Percentiles rank a stretch among this genome's conserved stretches.
Conservation (phyloP, 2,329 filamentous ascomycete species). For the Fusarium succisae region DNA sequence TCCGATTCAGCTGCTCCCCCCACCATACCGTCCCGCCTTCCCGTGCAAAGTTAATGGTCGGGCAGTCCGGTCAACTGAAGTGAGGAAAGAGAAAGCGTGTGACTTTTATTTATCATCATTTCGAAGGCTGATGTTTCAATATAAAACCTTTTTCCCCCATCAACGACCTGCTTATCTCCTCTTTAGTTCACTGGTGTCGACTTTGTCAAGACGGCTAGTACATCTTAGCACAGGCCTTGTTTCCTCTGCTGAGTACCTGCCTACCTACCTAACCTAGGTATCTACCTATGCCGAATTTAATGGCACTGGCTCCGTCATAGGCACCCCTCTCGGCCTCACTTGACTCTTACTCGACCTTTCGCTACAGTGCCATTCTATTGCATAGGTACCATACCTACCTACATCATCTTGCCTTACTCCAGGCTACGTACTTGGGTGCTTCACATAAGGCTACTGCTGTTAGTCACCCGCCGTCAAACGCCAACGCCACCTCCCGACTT, state of each 20-base stretch:
- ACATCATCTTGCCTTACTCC: background rate
- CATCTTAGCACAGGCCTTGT: background rate
- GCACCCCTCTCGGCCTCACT: conserved; percentile 34
- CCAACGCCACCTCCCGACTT: conserved; percentile 31
- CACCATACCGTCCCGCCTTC: conserved; percentile 30
- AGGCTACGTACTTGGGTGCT: conserved; percentile 8
- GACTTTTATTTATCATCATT: conserved; percentile 23
- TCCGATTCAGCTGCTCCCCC: conserved; percentile 28
- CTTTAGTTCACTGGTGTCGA: background rate
- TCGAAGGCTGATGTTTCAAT: background rate
- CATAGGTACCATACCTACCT: background rate
- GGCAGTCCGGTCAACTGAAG: conserved; percentile 11
- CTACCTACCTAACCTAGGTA: conserved; percentile 13
- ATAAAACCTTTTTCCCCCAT: background rate
- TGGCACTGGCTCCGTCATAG: conserved; percentile 34
- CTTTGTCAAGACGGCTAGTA: background rate
- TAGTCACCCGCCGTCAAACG: conserved; percentile 36
- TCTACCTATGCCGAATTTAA: conserved; percentile 15
- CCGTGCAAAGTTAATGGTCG: conserved; percentile 20
- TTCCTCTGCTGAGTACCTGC: background rate
- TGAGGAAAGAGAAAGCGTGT: background rate
- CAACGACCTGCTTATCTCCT: background rate
- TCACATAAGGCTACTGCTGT: conserved; percentile 9
- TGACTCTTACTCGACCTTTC: conserved; percentile 31
- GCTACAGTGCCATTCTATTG: background rate